Evolutionary conservation across 192 early-diverging fungal genomes (phyloP).

Genomic region (Anaeromyces robustus): DNA sequence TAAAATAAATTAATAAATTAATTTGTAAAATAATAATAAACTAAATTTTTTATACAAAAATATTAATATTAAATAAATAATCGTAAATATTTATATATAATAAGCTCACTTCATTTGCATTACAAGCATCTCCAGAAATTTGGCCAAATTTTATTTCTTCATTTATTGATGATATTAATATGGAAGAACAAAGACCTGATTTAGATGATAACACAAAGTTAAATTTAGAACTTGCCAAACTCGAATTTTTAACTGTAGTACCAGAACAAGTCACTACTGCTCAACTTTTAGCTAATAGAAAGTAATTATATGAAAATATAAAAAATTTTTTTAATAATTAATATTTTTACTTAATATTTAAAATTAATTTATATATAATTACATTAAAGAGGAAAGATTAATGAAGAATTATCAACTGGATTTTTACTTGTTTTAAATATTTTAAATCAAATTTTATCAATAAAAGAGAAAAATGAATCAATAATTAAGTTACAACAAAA

Average conservation of each 20-base stretch:
- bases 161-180: slow-evolving; percentile 3
- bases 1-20: too few relatives aligned
- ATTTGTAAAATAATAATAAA: too few relatives aligned
- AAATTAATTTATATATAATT: too few relatives aligned
- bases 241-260: slow-evolving; percentile 16
- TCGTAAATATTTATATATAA: too few relatives aligned
- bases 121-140: slow-evolving; percentile 6
- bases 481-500: background rate
- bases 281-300: background rate
- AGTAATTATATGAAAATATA: background rate
- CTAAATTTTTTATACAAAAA: background rate
- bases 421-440: background rate
- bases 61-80: background rate
- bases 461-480: background rate
- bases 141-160: slow-evolving; percentile 10
- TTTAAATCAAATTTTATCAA: background rate
- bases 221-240: slow-evolving; percentile 2
- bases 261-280: slow-evolving; percentile 14
- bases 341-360: background rate
- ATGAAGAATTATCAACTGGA: background rate
- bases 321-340: background rate
- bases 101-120: slow-evolving; percentile 8
- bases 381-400: background rate
- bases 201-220: background rate
- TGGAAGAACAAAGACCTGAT: background rate